Evolutionary conservation across 345 rosid genomes (phyloP), one percentile per base, ranked within the genome.

Genomic region (Reutealis trisperma): DNA sequence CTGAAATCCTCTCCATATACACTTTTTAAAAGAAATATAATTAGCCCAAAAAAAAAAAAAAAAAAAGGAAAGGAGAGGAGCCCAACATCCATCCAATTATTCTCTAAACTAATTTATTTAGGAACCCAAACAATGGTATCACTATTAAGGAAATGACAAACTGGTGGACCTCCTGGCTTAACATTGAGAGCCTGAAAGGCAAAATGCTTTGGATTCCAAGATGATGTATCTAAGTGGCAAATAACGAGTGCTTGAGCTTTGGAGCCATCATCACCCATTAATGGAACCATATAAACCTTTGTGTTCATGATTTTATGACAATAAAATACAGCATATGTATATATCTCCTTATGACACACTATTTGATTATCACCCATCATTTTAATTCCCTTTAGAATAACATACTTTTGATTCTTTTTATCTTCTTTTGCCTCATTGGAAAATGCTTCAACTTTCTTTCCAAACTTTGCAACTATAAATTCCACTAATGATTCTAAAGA

Each of bases 161-260:
- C n/a, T 0, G 61, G 69, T 6, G 71, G 73, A 16, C 72, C 63
- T 69, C 70, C 74, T 3, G 79, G 74, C 62, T 70, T 70, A 51
- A 70, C 67, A 13, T 47, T 30, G 15, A 77, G 69, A 0, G 70
- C 22, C n/a, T 77, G 79, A 49, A 77, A 77, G 3, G 79, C 79
- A 25, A 77, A 13, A 60, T 77, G 74, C 14, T 77, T 70, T 25
- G 79, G 79, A 45, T 72, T 72, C 73, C 81, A 78, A 10, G 49
- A 19, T 10, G 73, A 65, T 41, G 81, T 78, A 45, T 78, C 30
- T 19, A 30, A 12, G 21, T 78, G 81, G 61, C 81, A 72, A 15
- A 72, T 13, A 34, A 64, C 54, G 0, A 57, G 47, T 64, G 67
- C 81, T 27, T 65, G 15, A 37, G 63, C 37, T 32, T 45, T 66